Evolutionary conservation across 495 filamentous ascomycete genomes (phyloP), one percentile per base, ranked within the genome.

Genomic region (Aspergillus panamensis): DNA sequence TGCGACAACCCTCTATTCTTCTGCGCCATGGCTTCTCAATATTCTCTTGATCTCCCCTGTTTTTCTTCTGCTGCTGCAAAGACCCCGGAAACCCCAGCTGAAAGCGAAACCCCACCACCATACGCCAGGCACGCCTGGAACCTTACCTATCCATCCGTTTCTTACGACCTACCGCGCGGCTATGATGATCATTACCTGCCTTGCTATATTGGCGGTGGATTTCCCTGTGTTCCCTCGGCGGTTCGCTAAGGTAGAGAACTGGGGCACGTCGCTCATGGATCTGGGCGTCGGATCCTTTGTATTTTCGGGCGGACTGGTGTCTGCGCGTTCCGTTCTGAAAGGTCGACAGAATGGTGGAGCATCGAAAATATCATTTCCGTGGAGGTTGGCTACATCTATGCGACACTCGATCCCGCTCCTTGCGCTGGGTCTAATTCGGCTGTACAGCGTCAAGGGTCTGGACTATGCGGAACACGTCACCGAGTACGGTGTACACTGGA

Each of bases 401-500:
- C 84, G 91, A 13, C 90, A 92, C 71, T 90, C 93, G 1, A 66
- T 95, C 42, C 94, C 95, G 10, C 73, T 99, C 5, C 77, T 97
- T 1, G 77, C 87, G 0, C 77, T 99, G 14, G 94, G 94, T 17
- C 60, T 96, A 40, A 77, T 94, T 51, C 83, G 94, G 20, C 73
- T 97, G 16, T 86, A 87, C 53, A 96, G 84, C 63, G 92, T 97
- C 65, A 99, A 97, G 72, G 89, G 90, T 9, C 76, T 96, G 20
- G 92, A 97, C 66, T 97, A 97, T 67, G 92, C 92, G 2, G 94
- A 97, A 69, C 94, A 99, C 73, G 91, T 97, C 35, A 93, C 91
- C 1, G 94, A 99, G 63, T 99, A 99, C 64, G 94, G 94, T 31
- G 90, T 97, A 10, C 94, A 99, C 70, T 99, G 94, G 94, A 99